Base-by-base conservation (phyloP, 805 yeast species). In the Candida khao-thaluensis region DNA sequence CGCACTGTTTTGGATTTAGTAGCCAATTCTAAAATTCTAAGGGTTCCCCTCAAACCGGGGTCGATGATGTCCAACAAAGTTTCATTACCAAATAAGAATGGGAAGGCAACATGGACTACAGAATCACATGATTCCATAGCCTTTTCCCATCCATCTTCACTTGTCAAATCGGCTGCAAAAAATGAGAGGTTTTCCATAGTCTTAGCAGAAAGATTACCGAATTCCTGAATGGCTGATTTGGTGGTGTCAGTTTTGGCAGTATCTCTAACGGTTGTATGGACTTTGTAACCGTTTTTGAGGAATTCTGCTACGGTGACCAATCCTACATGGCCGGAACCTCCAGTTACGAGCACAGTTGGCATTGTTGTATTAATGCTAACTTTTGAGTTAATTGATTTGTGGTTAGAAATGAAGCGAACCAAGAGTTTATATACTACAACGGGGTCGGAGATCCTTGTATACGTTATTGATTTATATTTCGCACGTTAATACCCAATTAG, bases 191-290 rank as follows among this genome's bases (percentile, higher is more conserved):
- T 12, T 8, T 17, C 22, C 6, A 38, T 7, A 3, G 17, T 21
- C 21, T 23, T 25, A 2, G 23, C 17, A 5, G 10, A 5, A 3
- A 37, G 30, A 11, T 35, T 23, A 2, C 42, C 40, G 12, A 23
- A 15, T 4, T 30, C 14, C 21, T 30, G 31, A 11, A 42, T 33
- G 33, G 35, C 26, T 2, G 18, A 6, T 12, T 28, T 30, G 9
- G 32, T 27, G 14, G 25, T 24, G 2, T 28, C 34, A 3, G 12
- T 7, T 22, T 31, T 47, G 4, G 17, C 9, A 16, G 31, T n/a
- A 21, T 35, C 31, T 42, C 51, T 47, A n/a, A 47, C 18, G 7
- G 51, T 42, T 3, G 48, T 45, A 12, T 47, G 21, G 9, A 47
- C 47, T 3, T 15, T 30, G 20, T 44, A 47, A 5, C 49, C 51